Base-by-base conservation (phyloP, 2,329 filamentous ascomycete species). In the Orbilia ellipsospora region DNA sequence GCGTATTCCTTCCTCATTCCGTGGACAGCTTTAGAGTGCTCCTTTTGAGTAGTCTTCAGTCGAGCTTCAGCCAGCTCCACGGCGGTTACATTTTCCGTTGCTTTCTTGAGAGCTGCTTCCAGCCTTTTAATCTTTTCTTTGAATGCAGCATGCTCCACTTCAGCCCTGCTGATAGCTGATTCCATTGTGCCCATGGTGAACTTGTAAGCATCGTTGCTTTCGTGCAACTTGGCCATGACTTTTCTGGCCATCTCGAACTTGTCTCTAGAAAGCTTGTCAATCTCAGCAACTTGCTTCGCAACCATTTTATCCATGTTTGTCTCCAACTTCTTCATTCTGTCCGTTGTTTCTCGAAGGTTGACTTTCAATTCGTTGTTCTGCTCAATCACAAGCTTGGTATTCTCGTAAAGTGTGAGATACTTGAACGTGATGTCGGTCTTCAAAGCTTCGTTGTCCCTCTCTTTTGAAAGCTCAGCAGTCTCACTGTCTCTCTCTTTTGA, bases 331-430 rank as follows among this genome's bases (percentile, higher is more conserved):
- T 5, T 18, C 26, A 44, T 28, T 23, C 15, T 31, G 5, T 45
- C 51, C 10, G 16, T 12, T 2, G 45, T 45, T 12, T 20, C 23
- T 28, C 31, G 31, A 36, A 52, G 4, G 15, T 50, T 45, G 6
- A 56, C 55, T 44, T 54, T 44, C 51, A 74, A 28, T 16, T 48
- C 54, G 5, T 13, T 40, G 31, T 74, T 74, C 12, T 63, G 44
- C 13, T 18, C 8, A 16, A 74, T 42, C 2, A 60, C 5, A 5
- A 16, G 7, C 20, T 28, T 18, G 6, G 48, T 45, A 15, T 36
- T 54, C 6, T 63, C 44, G 31, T 57, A 50, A 10, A 73, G 62
- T 0, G 18, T 3, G 15, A 59, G 56, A 13, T 68, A 74, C 10
- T 40, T 48, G 2, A 18, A 31, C 5, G 5, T 7, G 4, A 67